These are phyloP conservation scores for Blepharisma undulans DNA, from an alignment of 169 alveolate genomes.

Conservation along the genomic window DNA sequence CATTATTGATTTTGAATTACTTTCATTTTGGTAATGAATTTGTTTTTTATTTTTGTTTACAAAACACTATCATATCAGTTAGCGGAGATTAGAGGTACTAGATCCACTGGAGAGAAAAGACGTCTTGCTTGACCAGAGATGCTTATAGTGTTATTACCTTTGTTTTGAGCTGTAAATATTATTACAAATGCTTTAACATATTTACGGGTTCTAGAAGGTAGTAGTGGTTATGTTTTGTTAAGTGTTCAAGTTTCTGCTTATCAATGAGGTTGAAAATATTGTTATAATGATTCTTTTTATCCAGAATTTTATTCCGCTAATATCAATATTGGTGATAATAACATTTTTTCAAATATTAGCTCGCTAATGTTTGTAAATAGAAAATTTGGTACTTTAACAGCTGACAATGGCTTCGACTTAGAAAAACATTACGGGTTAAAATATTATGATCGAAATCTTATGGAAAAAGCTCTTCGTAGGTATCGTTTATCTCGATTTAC, in stretches of 20 bases:
- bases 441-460: too few species aligned
- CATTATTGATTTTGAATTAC: slow-evolving; percentile 11
- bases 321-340: not conserved
- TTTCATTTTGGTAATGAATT: not conserved
- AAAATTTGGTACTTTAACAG: too few species aligned
- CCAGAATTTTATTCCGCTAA: not conserved
- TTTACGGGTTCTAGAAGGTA: slow-evolving; percentile 23
- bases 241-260: slow-evolving; percentile 19
- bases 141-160: not conserved
- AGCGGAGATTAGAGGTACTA: not conserved
- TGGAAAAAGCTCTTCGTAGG: too few species aligned
- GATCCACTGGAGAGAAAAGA: slow-evolving; percentile 24
- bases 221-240: slow-evolving; percentile 29
- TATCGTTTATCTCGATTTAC: too few species aligned
- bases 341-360: not conserved
- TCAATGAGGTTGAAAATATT: slow-evolving; percentile 34
- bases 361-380: not conserved
- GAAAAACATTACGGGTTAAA: too few species aligned
- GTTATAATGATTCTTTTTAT: slow-evolving; percentile 27
- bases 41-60: not conserved
- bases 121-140: slow-evolving; percentile 20
- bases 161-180: slow-evolving; percentile 4
- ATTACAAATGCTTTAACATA: slow-evolving; percentile 12
- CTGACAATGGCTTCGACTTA: too few species aligned
- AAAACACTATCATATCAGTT: not conserved